Evolutionary conservation across 352 stramenopile genomes (phyloP).

Genomic region (Phytophthora pinifolia): DNA sequence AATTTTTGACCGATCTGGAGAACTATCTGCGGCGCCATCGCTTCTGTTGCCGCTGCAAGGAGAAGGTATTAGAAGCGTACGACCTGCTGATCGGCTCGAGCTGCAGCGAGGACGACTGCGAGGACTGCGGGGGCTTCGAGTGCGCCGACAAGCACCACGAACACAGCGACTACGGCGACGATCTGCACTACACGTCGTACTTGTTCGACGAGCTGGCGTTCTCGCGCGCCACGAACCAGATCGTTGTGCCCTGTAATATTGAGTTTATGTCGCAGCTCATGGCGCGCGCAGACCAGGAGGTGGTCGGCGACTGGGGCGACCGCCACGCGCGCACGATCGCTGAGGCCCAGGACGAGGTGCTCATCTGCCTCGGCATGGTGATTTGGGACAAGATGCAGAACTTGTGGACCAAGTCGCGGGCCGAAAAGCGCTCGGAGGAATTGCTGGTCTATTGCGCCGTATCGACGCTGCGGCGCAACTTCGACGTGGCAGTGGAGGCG

Average conservation of each 20-base stretch:
- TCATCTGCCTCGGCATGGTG: slow-evolving; percentile 85
- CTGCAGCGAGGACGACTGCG: slow-evolving; percentile 85
- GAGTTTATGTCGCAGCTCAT: slow-evolving; percentile 87
- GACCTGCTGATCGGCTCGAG: slow-evolving; percentile 84
- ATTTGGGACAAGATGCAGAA: slow-evolving; percentile 89
- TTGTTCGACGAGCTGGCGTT: slow-evolving; percentile 87
- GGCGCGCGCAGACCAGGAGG: slow-evolving; percentile 79
- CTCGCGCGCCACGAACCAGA: slow-evolving; percentile 77
- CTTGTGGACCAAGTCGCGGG: slow-evolving; percentile 77
- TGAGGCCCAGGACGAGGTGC: slow-evolving; percentile 84
- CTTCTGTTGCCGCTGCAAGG: slow-evolving; percentile 88
- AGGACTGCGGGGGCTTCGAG: slow-evolving; percentile 80
- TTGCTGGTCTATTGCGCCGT: slow-evolving; percentile 80
- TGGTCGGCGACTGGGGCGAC: slow-evolving; percentile 82
- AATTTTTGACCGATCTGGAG: slow-evolving; percentile 85
- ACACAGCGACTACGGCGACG: slow-evolving; percentile 71
- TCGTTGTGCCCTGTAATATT: slow-evolving; percentile 83
- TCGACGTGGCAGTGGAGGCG: slow-evolving; percentile 81
- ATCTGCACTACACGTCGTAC: slow-evolving; percentile 86
- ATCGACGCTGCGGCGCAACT: slow-evolving; percentile 75
- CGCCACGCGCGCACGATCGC: slow-evolving; percentile 83
- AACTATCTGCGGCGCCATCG: slow-evolving; percentile 83
- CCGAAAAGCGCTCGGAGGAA: slow-evolving; percentile 77
- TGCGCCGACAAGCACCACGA: slow-evolving; percentile 79
- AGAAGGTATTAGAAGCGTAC: slow-evolving; percentile 89